phyloP scores from a whole-genome alignment of 75 land plant species.

The Chamaecyparis obtusa region DNA sequence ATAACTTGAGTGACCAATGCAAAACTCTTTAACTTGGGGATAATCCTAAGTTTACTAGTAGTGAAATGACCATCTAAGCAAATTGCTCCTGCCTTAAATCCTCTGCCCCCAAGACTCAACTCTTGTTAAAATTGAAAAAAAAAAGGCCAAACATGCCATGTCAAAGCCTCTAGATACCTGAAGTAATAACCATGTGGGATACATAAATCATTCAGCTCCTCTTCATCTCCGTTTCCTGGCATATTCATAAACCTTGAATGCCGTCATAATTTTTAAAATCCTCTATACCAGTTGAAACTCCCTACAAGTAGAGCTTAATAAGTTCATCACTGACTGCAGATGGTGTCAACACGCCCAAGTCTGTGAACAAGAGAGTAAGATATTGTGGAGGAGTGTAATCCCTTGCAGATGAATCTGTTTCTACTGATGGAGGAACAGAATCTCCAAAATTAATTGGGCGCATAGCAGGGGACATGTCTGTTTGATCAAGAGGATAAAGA shows the following conservation, averaged over 20 bases:
- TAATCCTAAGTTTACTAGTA: neutral
- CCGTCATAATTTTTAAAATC: neutral
- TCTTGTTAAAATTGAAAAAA: neutral
- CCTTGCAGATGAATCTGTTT: constrained; percentile 75
- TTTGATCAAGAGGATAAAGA: constrained; percentile 88
- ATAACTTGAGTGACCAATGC: neutral
- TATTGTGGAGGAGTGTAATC: constrained; percentile 95
- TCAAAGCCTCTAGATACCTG: neutral
- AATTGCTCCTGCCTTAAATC: neutral
- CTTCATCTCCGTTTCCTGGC: neutral
- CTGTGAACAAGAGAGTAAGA: constrained; percentile 93
- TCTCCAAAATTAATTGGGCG: constrained; percentile 80
- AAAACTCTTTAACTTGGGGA: neutral
- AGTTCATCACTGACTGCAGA: constrained; percentile 97
- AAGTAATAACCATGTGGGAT: neutral
- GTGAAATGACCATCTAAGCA: neutral
- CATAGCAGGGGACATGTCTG: constrained; percentile 80
- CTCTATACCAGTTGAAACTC: neutral
- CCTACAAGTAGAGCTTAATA: constrained; percentile 82
- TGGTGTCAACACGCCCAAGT: constrained; percentile 90
- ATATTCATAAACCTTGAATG: neutral
- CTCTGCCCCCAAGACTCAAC: neutral
- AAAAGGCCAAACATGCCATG: neutral
- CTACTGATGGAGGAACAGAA: constrained; percentile 60
- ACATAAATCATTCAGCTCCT: neutral